phyloP scores from a whole-genome alignment of 495 filamentous ascomycete species.

The Copromyces sp. region DNA sequence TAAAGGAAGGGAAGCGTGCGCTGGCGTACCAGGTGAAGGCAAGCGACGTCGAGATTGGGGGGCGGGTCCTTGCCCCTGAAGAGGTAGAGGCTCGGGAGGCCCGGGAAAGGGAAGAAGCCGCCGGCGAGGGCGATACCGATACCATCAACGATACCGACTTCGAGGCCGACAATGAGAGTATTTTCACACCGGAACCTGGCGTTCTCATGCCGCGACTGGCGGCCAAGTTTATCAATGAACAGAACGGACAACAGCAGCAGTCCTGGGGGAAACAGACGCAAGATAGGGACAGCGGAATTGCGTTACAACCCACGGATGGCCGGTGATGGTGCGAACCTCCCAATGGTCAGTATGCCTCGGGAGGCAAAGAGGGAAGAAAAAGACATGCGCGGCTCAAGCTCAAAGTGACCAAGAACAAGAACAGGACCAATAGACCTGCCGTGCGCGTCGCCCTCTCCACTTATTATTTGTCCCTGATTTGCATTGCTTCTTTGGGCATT shows the following conservation, averaged over 20 bases:
- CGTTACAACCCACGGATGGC: constrained; percentile 27
- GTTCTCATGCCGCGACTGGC: constrained; percentile 4
- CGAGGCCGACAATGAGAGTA: constrained; percentile 16
- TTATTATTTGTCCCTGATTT: not conserved
- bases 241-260: not conserved
- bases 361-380: not conserved
- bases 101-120: constrained; percentile 47
- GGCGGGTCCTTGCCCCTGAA: constrained; percentile 58
- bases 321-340: constrained; percentile 11
- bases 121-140: constrained; percentile 19
- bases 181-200: constrained; percentile 13
- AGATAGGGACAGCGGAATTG: constrained; percentile 46
- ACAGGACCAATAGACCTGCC: not conserved
- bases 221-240: not conserved
- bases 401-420: not conserved
- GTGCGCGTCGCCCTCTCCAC: not conserved
- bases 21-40: constrained; percentile 68
- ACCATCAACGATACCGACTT: constrained; percentile 9
- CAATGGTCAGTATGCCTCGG: constrained; percentile 1
- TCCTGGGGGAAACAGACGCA: constrained; percentile 29
- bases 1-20: constrained; percentile 77
- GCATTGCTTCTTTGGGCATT: not conserved
- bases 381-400: not conserved
- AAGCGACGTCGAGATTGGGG: constrained; percentile 71
- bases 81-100: constrained; percentile 24